These are phyloP conservation scores for Phallus indusiatus DNA, from an alignment of 768 basidiomycete genomes.

Conservation along the genomic window DNA sequence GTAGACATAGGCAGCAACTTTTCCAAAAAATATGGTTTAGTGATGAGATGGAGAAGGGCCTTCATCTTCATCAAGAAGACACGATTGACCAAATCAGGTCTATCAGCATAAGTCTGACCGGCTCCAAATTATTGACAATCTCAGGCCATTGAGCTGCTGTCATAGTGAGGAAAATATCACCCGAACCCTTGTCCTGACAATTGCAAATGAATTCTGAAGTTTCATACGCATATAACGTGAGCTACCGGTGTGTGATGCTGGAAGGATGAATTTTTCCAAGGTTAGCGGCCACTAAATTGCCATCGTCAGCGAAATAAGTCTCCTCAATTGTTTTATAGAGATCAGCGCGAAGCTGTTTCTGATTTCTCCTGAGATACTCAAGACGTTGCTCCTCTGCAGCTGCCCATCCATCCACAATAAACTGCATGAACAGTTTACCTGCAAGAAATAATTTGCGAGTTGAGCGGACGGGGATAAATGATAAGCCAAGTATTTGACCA, in stretches of 20 bases:
- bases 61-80: constrained; percentile 41
- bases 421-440: constrained; percentile 35
- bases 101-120: constrained; percentile 29
- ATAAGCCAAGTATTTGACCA: constrained; percentile 16
- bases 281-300: constrained; percentile 18
- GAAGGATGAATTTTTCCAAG: constrained; percentile 31
- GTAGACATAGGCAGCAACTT: constrained; percentile 33
- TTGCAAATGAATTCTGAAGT: constrained; percentile 35
- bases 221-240: constrained; percentile 32
- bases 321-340: constrained; percentile 28
- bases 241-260: constrained; percentile 36
- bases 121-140: constrained; percentile 27
- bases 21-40: constrained; percentile 30
- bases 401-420: constrained; percentile 38
- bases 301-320: constrained; percentile 15
- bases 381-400: constrained; percentile 31
- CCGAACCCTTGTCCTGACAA: constrained; percentile 26
- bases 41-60: constrained; percentile 25
- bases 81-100: constrained; percentile 38
- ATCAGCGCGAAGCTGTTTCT: constrained; percentile 25
- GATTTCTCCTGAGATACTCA: constrained; percentile 24
- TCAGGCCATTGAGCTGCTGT: constrained; percentile 37
- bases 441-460: constrained; percentile 24
- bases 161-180: constrained; percentile 29
- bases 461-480: constrained; percentile 21